A percentile compares a stretch with the other conserved stretches of the same genome.
phyloP scores from a whole-genome alignment of 805 yeast genomes.

The Brettanomyces anomalus region DNA sequence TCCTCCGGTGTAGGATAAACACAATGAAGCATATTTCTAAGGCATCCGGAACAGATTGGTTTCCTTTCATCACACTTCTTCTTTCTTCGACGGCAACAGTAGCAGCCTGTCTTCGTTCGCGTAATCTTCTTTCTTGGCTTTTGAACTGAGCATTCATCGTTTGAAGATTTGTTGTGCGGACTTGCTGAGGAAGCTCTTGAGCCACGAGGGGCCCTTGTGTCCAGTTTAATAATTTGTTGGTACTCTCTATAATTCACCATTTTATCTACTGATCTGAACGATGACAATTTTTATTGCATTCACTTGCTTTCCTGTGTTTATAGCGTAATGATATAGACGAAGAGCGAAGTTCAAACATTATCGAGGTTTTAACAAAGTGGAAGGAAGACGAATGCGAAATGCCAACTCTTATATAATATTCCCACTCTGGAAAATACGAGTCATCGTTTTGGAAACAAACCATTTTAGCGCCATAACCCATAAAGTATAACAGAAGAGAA shows the following conservation, averaged over 20 bases:
- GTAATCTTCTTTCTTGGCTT: conserved; percentile 22
- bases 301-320: too few relatives aligned
- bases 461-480: neutral
- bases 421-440: too few relatives aligned
- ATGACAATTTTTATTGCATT: too few relatives aligned
- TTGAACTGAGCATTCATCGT: neutral
- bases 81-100: conserved; percentile 29
- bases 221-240: conserved; percentile 22
- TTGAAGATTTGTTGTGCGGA: neutral
- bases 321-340: too few relatives aligned
- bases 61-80: conserved; percentile 30
- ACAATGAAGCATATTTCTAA: conserved; percentile 25
- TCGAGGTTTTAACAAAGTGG: too few relatives aligned
- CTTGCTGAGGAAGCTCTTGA: neutral
- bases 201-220: conserved; percentile 2
- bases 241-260: conserved; percentile 26
- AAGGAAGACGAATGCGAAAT: too few relatives aligned
- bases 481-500: too few relatives aligned
- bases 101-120: conserved; percentile 30
- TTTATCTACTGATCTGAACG: neutral
- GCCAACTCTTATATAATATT: too few relatives aligned
- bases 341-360: too few relatives aligned
- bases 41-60: conserved; percentile 28
- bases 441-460: neutral
- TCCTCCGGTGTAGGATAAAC: conserved; percentile 23